A percentile compares a stretch with the other conserved stretches of the same genome.
phyloP scores from a whole-genome alignment of 805 yeast species.

The Hanseniaspora jakobsenii region DNA sequence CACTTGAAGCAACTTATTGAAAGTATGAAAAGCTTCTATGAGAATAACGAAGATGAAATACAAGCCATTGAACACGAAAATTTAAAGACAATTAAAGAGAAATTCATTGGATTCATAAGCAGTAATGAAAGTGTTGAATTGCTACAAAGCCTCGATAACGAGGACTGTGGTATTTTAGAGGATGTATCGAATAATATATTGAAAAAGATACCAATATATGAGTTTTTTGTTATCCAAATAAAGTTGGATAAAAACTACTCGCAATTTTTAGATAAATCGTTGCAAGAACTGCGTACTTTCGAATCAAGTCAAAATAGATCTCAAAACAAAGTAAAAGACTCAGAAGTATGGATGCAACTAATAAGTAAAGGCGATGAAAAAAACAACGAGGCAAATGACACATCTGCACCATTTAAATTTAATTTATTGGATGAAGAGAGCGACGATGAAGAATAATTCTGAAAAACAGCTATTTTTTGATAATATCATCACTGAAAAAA shows the following conservation, averaged over 20 bases:
- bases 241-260: constrained; percentile 24
- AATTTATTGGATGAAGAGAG: constrained; percentile 13
- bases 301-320: background rate
- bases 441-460: constrained; percentile 3
- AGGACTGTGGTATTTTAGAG: constrained; percentile 50
- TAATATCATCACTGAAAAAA: too few species aligned
- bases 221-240: constrained; percentile 45
- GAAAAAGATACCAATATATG: constrained; percentile 43
- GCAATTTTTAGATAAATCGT: background rate
- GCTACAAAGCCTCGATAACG: constrained; percentile 31
- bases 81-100: constrained; percentile 25
- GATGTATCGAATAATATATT: constrained; percentile 26
- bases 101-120: constrained; percentile 20
- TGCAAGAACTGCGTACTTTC: background rate
- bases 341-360: constrained; percentile 12
- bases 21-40: constrained; percentile 24
- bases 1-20: constrained; percentile 41
- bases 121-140: background rate
- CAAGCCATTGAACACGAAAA: constrained; percentile 17
- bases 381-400: background rate
- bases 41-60: constrained; percentile 10
- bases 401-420: constrained; percentile 3
- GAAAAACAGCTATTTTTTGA: too few species aligned
- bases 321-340: constrained; percentile 2
- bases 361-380: background rate